Conservation (phyloP, 441 rosid genomes). For the Adansonia gregorii region DNA sequence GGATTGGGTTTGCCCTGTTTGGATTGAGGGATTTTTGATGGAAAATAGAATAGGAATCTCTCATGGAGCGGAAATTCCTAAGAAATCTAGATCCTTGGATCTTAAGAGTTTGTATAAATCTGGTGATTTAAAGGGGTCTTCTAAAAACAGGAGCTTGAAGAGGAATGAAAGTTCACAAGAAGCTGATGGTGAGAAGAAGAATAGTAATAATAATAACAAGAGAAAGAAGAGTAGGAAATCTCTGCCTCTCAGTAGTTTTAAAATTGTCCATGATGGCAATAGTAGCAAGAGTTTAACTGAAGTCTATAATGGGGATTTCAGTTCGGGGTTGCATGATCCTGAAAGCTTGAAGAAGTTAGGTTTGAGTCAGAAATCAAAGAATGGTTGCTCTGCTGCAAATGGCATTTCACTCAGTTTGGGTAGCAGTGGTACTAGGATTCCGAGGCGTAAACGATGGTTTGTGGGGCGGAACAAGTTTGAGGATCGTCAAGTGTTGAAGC, state of each 20-base stretch:
- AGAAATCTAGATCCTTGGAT: constrained; percentile 87
- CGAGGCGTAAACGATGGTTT: constrained; percentile 25
- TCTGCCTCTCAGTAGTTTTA: constrained; percentile 56
- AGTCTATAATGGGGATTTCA: constrained; percentile 51
- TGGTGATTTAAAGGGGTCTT: constrained; percentile 44
- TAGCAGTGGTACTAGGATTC: constrained; percentile 5
- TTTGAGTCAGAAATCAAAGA: constrained; percentile 44
- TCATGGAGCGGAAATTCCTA: constrained; percentile 72
- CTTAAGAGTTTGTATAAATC: constrained; percentile 78
- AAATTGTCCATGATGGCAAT: constrained; percentile 43
- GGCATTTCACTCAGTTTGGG: constrained; percentile 52
- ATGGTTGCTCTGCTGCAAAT: constrained; percentile 38
- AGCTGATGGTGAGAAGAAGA: constrained; percentile 51
- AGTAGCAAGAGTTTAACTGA: constrained; percentile 54
- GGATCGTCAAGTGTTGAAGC: constrained; percentile 39
- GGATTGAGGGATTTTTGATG: constrained; percentile 69
- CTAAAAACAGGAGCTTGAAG: constrained; percentile 51
- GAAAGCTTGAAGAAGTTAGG: constrained; percentile 48
- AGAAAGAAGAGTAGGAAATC: constrained; percentile 66
- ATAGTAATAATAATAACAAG: constrained; percentile 27
- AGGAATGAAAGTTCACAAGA: constrained; percentile 51
- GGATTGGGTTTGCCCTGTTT: constrained; percentile 48
- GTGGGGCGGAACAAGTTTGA: constrained; percentile 27
- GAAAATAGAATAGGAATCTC: constrained; percentile 71
- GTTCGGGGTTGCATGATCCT: constrained; percentile 36